Evolutionary conservation across 176 grass and related monocot genomes (phyloP), one percentile per base, ranked within the genome.

Genomic region (Elaeis guineensis): DNA sequence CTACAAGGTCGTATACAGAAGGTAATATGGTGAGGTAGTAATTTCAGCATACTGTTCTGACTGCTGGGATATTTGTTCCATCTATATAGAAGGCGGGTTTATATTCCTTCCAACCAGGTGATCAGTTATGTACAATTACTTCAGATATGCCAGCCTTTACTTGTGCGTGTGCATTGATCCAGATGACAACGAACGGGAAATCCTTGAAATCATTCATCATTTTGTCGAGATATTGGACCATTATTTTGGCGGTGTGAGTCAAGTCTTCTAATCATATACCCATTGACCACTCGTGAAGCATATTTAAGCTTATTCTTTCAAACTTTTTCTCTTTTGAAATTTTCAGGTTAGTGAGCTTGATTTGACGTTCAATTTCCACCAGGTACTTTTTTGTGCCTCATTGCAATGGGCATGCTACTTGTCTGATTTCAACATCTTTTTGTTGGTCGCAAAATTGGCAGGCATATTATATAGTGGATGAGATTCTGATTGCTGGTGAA

Each of bases 291-390:
- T 12, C 2, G 9, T 44, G 35, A 44, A 44, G 8, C 11, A 44
- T 44, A 44, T 44, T 3, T 44, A 44, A 11, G 35, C 8, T 44
- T 44, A 44, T 44, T 44, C 11, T 39, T 44, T 44, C 35, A 44
- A 14, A 35, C 6, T 9, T 11, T 44, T 1, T 44, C 35, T 39
- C 1, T 44, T 44, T 44, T 3, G 35, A 44, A 14, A 44, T 44
- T 71, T 39, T 14, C 72, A 83, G 88, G 77, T 92, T 19, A 83
- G 88, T 63, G 83, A 92, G 70, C 77, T 86, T 44, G 88, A 86
- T 65, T 73, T 86, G 52, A 86, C 86, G 54, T 86, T 86, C 83
- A 92, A 92, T 68, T 92, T 92, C 54, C 83, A 92, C 29, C 80
- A 86, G 88, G 77, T 83, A 57, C 9, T 18, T 19, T 49, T 67